Percentiles rank a stretch among this genome's conserved stretches.
Conservation (phyloP, 2,329 filamentous ascomycete genomes). For the Parastagonospora avenae region DNA sequence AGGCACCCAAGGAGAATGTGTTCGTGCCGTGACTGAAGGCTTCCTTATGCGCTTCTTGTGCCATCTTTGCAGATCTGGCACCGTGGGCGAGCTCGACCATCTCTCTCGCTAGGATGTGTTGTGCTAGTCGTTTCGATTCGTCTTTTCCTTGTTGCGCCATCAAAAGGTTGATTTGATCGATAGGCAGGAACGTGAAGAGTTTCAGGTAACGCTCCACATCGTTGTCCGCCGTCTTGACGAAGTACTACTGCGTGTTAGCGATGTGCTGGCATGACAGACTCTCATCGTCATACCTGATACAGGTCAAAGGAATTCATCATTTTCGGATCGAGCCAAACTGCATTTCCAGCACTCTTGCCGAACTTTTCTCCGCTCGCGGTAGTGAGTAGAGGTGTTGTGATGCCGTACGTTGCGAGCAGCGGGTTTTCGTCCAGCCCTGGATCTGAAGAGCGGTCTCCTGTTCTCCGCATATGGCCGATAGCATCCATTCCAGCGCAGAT, state of each 20-base stretch:
- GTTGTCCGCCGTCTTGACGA: conserved; percentile 79
- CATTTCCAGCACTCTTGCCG: conserved; percentile 92
- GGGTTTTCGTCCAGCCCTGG: conserved; percentile 39
- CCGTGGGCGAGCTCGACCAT: conserved; percentile 83
- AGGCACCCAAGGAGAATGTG: conserved; percentile 31
- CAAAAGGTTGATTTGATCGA: conserved; percentile 67
- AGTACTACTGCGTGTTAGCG: conserved; percentile 63
- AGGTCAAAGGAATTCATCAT: conserved; percentile 84
- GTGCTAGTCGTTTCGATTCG: conserved; percentile 75
- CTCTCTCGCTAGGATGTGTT: conserved; percentile 82
- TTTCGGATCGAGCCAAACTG: conserved; percentile 85
- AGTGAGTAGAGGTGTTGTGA: conserved; percentile 89
- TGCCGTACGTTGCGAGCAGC: conserved; percentile 68
- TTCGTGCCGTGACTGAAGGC: conserved; percentile 47
- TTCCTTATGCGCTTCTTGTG: conserved; percentile 62
- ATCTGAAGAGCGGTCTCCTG: conserved; percentile 28
- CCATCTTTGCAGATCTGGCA: conserved; percentile 63
- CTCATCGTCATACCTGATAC: conserved; percentile 64
- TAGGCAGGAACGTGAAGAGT: conserved; percentile 86
- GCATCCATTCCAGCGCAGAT: conserved; percentile 89
- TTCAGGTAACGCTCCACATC: conserved; percentile 83
- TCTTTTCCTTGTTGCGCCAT: conserved; percentile 72
- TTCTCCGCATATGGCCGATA: conserved; percentile 71
- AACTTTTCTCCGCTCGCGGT: conserved; percentile 87
- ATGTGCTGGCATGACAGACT: background rate